phyloP scores from a whole-genome alignment of 805 yeast genomes.

The Babjeviella inositovora region DNA sequence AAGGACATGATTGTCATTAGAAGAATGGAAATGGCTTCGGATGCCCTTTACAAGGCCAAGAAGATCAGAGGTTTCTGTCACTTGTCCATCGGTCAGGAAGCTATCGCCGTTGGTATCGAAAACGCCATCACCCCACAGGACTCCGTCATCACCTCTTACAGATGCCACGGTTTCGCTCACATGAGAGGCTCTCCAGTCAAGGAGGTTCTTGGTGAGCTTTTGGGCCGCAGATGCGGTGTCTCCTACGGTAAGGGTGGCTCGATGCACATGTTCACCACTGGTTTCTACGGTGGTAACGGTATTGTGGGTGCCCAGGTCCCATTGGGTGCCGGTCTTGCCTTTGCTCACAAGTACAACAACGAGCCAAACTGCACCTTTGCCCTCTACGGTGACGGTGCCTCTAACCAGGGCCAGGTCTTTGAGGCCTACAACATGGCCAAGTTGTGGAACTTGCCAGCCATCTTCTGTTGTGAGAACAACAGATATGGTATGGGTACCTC shows the following conservation, averaged over 20 bases:
- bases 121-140: slow-evolving; percentile 78
- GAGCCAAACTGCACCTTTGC: slow-evolving; percentile 71
- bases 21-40: slow-evolving; percentile 99
- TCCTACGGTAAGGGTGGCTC: slow-evolving; percentile 99
- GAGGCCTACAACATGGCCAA: slow-evolving; percentile 99
- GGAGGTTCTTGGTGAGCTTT: slow-evolving; percentile 83
- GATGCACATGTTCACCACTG: slow-evolving; percentile 94
- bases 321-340: slow-evolving; percentile 95
- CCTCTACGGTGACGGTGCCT: slow-evolving; percentile 97
- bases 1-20: slow-evolving; percentile 87
- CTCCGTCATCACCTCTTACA: slow-evolving; percentile 88
- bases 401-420: slow-evolving; percentile 98
- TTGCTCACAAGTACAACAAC: slow-evolving; percentile 88
- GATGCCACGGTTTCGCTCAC: slow-evolving; percentile 98
- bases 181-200: slow-evolving; percentile 91
- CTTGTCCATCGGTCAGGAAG: slow-evolving; percentile 96
- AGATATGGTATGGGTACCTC: slow-evolving; percentile 99
- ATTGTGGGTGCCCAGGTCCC: slow-evolving; percentile 99
- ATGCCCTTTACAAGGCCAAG: slow-evolving; percentile 95
- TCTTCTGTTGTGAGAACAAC: slow-evolving; percentile 96
- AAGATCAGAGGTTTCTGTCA: slow-evolving; percentile 99
- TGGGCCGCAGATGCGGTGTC: slow-evolving; percentile 94
- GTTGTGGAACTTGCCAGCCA: slow-evolving; percentile 90
- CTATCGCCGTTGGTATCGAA: slow-evolving; percentile 97
- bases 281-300: slow-evolving; percentile 98